Base-by-base conservation (phyloP, 2,329 filamentous ascomycete genomes). In the Exophiala calicioides region DNA sequence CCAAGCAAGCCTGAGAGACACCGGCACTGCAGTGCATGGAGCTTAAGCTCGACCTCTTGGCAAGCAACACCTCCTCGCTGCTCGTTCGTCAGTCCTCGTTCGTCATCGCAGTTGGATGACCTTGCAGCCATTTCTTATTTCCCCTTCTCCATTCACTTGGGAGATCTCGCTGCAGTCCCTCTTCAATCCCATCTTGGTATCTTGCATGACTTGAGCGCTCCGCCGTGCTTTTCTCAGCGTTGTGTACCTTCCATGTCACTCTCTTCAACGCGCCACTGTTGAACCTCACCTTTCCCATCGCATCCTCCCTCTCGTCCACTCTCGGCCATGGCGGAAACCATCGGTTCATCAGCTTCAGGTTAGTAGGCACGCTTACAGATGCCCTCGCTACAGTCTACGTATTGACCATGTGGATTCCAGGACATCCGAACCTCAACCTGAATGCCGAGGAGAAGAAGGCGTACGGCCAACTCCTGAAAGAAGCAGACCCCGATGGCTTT, bases 391-490 rank as follows among this genome's bases (percentile, higher is more conserved):
- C 12, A 37, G 18, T 21, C 33, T 30, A 4, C n/a, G 7, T 5
- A 26, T 44, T 51, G 37, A 47, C 34, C 23, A n/a, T 6, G 19
- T 48, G 13, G 26, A 41, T 30, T 44, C 42, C 42, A 67, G 66
- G 63, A 47, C 68, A 73, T 58, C 81, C 84, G 55, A 86, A 85
- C 68, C 80, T 95, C 60, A 95, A 95, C 73, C 81, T 97, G 57
- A 88, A 84, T 21, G 73, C 87, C 37, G 90, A 97, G 59, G 93
- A 98, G 79, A 96, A 95, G 74, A 86, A 89, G 68, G 82, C 88
- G 50, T 98, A 94, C 69, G 88, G 86, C 60, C 89, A 93, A 69
- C 84, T 98, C 55, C 96, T 98, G 72, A 84, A 87, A 67, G 85
- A 90, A 62, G 93, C 93, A 58, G 93, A 98, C 70, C 86, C 85